phyloP scores from a whole-genome alignment of 495 filamentous ascomycete species.

The Clavariopsis aquatica region DNA sequence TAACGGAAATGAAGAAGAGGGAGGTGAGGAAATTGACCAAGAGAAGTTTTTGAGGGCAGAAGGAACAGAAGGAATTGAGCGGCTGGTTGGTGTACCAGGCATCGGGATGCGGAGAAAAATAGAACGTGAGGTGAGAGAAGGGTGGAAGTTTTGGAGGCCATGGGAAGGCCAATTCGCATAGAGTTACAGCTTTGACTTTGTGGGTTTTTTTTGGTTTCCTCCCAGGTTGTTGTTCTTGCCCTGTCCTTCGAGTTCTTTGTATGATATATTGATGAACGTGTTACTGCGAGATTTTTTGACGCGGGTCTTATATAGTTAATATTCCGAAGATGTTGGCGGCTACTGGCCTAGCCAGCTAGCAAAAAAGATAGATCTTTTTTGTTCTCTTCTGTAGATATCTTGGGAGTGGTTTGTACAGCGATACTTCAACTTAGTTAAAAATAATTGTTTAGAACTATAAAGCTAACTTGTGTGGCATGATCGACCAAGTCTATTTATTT shows the following conservation, averaged over 20 bases:
- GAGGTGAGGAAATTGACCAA: slow-evolving; percentile 89
- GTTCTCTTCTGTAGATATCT: not conserved
- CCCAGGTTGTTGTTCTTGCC: not conserved
- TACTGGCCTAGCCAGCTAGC: not conserved
- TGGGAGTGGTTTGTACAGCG: not conserved
- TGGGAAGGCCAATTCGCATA: slow-evolving; percentile 22
- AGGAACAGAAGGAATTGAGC: slow-evolving; percentile 77
- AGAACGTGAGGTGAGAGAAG: slow-evolving; percentile 64
- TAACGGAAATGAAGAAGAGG: slow-evolving; percentile 69
- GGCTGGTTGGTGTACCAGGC: slow-evolving; percentile 53
- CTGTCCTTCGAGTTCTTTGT: not conserved
- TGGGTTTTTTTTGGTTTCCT: not conserved
- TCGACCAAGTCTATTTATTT: no score
- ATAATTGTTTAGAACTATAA: no score
- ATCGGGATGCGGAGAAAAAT: slow-evolving; percentile 53
- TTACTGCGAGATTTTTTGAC: not conserved
- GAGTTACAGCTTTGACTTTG: not conserved
- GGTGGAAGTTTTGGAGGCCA: slow-evolving; percentile 92
- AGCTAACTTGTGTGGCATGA: no score
- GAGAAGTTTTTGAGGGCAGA: slow-evolving; percentile 84
- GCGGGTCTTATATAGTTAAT: slow-evolving; percentile 6
- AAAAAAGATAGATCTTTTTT: not conserved
- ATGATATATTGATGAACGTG: not conserved
- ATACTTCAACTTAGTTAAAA: not conserved
- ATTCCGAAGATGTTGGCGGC: not conserved